Evolutionary conservation across 345 rosid genomes (phyloP), one percentile per base, ranked within the genome.

Genomic region (Erucastrum elatum): DNA sequence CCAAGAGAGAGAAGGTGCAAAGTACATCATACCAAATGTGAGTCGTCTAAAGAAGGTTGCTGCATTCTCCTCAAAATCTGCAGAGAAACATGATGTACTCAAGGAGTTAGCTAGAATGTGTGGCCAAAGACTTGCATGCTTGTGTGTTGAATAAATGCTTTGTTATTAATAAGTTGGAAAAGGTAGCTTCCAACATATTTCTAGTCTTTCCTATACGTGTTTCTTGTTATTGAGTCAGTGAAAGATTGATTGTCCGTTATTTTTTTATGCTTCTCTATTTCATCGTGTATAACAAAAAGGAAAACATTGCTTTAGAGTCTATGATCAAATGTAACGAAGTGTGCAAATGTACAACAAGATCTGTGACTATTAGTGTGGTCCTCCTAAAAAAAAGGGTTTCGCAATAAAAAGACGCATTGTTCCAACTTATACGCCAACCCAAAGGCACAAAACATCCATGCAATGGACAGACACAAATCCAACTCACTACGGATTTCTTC

Each of bases 61-160:
- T n/a, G 8, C 56, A 74, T 74, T 74, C 55, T 74, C 4, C 71
- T 64, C 71, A 21, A 25, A 74, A 21, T 74, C 26, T 51, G n/a
- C 2, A 9, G 35, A 74, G 35, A 64, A 65, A 5, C 17, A 15
- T 41, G 29, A 59, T 34, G 39, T 11, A 17, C 49, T 76, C 10
- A 35, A 21, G 68, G 79, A 7, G 67, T 59, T 58, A 13, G 67
- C 4, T 58, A 13, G 67, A 6, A 51, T 49, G 10, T 51, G 63
- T 74, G 53, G 9, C 46, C 63, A 29, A 29, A 29, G 31, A 29
- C 31, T 10, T 73, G 49, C 44, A 29, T 29, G 61, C 33, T 62
- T 63, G 31, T 31, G 21, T 63, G n/a, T 73, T 46, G 33, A 29
- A 16, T 73, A 30, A 73, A 1, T 8, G 25, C 59, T 16, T 53